Evolutionary conservation across 73 alveolate species (phyloP), one percentile per base, ranked within the genome.

Genomic region (Symbiodinium pilosum): DNA sequence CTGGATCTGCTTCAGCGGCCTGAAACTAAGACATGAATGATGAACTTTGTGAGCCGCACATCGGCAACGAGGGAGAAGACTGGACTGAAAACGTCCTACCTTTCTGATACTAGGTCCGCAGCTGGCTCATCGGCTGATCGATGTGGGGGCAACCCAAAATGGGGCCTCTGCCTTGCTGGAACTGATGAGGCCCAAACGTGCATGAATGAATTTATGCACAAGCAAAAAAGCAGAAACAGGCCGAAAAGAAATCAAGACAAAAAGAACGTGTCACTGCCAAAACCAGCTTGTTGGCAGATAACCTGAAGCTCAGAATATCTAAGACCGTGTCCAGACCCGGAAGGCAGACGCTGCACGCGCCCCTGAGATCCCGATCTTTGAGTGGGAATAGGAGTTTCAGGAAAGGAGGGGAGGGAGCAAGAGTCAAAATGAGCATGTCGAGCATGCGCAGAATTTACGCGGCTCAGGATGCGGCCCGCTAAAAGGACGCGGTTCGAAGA

Each of bases 1-100:
- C 38, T 87, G 95, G 86, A 54, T 87, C 95, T 87, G 95, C 86
- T 87, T 87, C 71, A 87, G 86, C 86, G 95, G 95, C 95, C 95
- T 87, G 44, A 26, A 24, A 16, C 28, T 51, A 51, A 16, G 68
- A n/a, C n/a, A n/a, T n/a, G n/a, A n/a, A n/a, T n/a, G n/a, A 24
- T 51, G 21, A 16, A 51, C 12, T 16, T 51, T 0, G 68, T 51
- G 4, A 51, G 64, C 16, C 8, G 24, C 64, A 47, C 28, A 16
- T 16, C 28, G 28, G 21, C 64, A 11, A 47, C 64, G 16, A 16
- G 28, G 21, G 12, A 2, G 28, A 51, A n/a, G n/a, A 51, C 68
- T 0, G 0, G 68, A 24, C 68, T 51, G 68, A 8, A 47, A 8
- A 47, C 24, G 28, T 51, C 21, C 68, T 1, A 16, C 68, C 21